Conservation (phyloP, 345 rosid genomes). For the Schrenkiella parvula region DNA sequence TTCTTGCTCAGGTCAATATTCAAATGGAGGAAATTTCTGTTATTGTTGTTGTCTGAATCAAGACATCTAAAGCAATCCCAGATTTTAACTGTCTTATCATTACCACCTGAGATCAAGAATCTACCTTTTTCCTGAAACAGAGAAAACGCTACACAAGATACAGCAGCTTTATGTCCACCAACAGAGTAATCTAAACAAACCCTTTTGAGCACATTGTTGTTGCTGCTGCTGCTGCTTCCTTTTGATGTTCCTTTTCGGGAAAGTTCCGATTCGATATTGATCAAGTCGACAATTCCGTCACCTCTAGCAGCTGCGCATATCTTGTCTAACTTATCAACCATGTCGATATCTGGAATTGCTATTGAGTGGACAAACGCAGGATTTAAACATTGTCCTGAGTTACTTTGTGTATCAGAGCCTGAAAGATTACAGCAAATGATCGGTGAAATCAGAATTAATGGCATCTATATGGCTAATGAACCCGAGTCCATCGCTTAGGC, state of each 20-base stretch:
- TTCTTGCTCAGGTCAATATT: conserved; percentile 60
- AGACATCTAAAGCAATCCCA: conserved; percentile 64
- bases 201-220: conserved; percentile 38
- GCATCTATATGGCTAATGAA: neutral
- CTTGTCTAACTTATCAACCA: conserved; percentile 56
- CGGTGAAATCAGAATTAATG: neutral
- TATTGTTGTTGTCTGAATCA: conserved; percentile 33
- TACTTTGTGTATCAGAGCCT: conserved; percentile 43
- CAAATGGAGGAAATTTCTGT: conserved; percentile 42
- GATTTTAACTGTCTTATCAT: conserved; percentile 73
- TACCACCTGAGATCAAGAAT: conserved; percentile 78
- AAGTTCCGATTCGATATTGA: conserved; percentile 65
- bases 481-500: neutral
- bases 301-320: conserved; percentile 80
- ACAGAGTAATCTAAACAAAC: conserved; percentile 70
- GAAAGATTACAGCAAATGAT: conserved; percentile 12
- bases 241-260: conserved; percentile 51
- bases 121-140: conserved; percentile 69
- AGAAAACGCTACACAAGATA: conserved; percentile 75
- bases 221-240: conserved; percentile 22
- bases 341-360: conserved; percentile 75
- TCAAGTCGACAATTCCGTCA: conserved; percentile 70
- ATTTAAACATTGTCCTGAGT: conserved; percentile 62
- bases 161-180: conserved; percentile 89
- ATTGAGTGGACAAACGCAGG: conserved; percentile 89